phyloP scores from a whole-genome alignment of 805 yeast species.

The Kockiozyma suomiensis region DNA sequence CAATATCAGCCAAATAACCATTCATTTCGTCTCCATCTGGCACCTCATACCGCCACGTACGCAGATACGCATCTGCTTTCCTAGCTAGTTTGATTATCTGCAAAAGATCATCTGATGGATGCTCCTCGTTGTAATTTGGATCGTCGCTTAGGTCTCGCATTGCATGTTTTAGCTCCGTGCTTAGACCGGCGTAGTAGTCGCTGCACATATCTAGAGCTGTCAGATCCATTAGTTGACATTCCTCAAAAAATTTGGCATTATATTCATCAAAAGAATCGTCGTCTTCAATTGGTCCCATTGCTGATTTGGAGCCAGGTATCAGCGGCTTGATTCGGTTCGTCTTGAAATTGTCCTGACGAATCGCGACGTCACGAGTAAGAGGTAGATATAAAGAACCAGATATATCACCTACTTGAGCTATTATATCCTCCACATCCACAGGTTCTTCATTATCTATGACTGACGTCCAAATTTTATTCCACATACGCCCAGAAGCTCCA shows the following conservation, averaged over 20 bases:
- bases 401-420: background rate
- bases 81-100: background rate
- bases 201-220: background rate
- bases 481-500: background rate
- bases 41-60: background rate
- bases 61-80: background rate
- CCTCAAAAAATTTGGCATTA: slow-evolving; percentile 1
- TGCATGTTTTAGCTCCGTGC: slow-evolving; percentile 1
- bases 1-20: background rate
- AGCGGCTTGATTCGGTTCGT: background rate
- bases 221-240: background rate
- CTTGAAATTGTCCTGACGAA: background rate
- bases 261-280: slow-evolving; percentile 1
- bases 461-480: background rate
- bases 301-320: background rate
- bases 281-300: background rate
- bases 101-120: background rate
- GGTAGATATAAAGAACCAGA: background rate
- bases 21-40: background rate
- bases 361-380: background rate
- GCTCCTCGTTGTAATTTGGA: background rate
- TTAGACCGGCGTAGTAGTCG: background rate
- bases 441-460: background rate
- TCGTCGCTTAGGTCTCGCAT: background rate
- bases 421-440: background rate